Base-by-base conservation (phyloP, 495 filamentous ascomycete species). In the Saxispiralis lemnorum region DNA sequence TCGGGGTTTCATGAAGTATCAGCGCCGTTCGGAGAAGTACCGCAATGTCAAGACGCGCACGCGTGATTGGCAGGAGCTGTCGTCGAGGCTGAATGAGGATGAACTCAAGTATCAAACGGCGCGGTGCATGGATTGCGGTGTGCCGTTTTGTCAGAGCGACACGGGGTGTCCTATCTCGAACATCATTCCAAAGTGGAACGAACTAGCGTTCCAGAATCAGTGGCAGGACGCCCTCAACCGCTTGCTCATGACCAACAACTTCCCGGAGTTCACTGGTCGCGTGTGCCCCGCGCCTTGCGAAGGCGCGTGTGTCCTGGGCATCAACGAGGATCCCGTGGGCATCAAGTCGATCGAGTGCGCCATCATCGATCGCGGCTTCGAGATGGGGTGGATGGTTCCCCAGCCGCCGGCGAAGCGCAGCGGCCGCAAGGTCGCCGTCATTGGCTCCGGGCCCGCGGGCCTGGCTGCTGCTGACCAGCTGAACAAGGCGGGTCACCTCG, bases 321-420 rank as follows among this genome's bases (percentile, higher is more conserved):
- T 99, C 70, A 99, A 93, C 49, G 92, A 96, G 57, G 88, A 96
- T 56, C 89, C 89, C 16, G 76, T 99, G 34, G 89, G 89, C 55
- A 99, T 99, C 70, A 99, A 99, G 67, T 93, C 84, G 1, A 96
- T 99, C 51, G 89, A 99, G 59, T 99, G 89, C 59, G 89, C 89
- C 45, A 96, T 99, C 62, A 99, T 99, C 50, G 89, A 99, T 56
- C 86, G 92, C 51, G 89, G 92, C 40, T 99, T 96, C 57, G 86
- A 99, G 63, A 94, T 83, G 84, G 89, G 92, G 45, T 99, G 89
- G 89, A 94, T 99, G 81, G 70, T 94, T 11, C 92, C 89, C 48
- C 68, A 65, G 19, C 81, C 80, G 36, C 89, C 89, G 2, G 58
- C 74, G 58, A 66, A 75, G 40, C 85, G 89, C 49, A 89, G 81